Evolutionary conservation across 164 flowering plant species (phyloP), one percentile per base, ranked within the genome.

Genomic region (Vitis riparia): DNA sequence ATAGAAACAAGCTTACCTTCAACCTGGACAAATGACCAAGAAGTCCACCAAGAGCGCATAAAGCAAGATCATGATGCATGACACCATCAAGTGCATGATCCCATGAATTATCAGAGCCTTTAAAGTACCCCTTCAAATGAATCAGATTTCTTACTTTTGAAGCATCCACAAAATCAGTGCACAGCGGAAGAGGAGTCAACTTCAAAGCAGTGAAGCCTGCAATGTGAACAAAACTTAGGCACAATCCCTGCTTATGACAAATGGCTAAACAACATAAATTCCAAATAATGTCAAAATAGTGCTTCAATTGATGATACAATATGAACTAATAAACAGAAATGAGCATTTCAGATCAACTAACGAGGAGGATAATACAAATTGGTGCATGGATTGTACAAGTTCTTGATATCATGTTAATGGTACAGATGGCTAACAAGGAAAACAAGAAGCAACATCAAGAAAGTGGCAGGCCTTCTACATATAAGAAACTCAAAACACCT

Each of bases 31-130:
- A 77, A 78, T 96, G 92, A 77, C 72, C 51, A 68, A 87, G 76
- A 60, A 96, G 89, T 69, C 88, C 92, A 66, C 98, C 94, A 69
- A 96, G 89, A 65, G 99, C 97, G 80, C 79, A 73, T 44, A 86
- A 52, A 23, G 88, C 79, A 68, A 85, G 61, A 70, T 87, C 95
- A 55, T 71, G 75, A 63, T 87, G 80, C 51, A 65, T 51, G 52
- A 78, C 80, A 56, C 83, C 85, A 67, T 85, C 88, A 77, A 85
- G 74, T 27, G 76, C 80, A 66, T 64, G 50, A 77, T 76, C 77
- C 85, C 79, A 81, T 49, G 74, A 60, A 68, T 70, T 70, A 66
- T 75, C 77, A 50, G 89, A 90, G 37, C 85, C 86, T 73, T 75
- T 83, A 67, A 96, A 96, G 78, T 90, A 96, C 44, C 85, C 86